Evolutionary conservation across 2,329 filamentous ascomycete genomes (phyloP).

Genomic region (Penicillium sp.): DNA sequence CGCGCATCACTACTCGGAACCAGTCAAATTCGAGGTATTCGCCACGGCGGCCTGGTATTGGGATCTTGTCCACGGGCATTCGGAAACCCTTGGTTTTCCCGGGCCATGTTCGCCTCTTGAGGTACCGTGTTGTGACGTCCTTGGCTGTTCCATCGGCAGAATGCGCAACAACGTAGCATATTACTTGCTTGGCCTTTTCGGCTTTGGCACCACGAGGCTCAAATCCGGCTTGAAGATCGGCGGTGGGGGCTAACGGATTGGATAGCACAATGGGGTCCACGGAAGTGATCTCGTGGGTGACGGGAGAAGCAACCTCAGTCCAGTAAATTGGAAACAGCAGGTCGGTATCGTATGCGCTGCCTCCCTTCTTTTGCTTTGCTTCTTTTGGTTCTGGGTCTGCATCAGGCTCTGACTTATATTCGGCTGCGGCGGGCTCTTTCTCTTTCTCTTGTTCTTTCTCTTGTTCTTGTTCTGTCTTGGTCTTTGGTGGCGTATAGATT

Average conservation of each 20-base stretch:
- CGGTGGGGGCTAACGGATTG: conserved; percentile 67
- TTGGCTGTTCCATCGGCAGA: conserved; percentile 85
- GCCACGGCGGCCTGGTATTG: conserved; percentile 74
- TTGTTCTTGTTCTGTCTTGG: conserved; percentile 8
- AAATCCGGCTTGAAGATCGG: conserved; percentile 71
- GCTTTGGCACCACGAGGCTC: conserved; percentile 82
- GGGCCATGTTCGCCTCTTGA: conserved; percentile 78
- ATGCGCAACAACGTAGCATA: conserved; percentile 84
- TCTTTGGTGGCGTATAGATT: conserved; percentile 60
- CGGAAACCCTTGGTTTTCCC: conserved; percentile 87
- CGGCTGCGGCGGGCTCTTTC: conserved; percentile 3
- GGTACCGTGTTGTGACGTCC: conserved; percentile 89
- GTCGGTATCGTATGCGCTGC: conserved; percentile 67
- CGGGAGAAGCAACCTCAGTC: conserved; percentile 83
- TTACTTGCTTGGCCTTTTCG: conserved; percentile 83
- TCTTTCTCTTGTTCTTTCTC: neutral
- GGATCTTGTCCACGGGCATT: conserved; percentile 75
- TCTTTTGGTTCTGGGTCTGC: conserved; percentile 14
- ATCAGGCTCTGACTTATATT: conserved; percentile 18
- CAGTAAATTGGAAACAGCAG: conserved; percentile 87
- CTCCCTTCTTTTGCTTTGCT: conserved; percentile 22
- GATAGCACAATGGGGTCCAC: conserved; percentile 73
- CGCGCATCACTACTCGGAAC: conserved; percentile 78
- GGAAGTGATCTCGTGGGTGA: conserved; percentile 74
- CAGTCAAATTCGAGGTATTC: conserved; percentile 82